Percentiles rank a stretch among this genome's conserved stretches.
Conservation (phyloP, 164 flowering plant genomes). For the Chimonanthus salicifolius region DNA sequence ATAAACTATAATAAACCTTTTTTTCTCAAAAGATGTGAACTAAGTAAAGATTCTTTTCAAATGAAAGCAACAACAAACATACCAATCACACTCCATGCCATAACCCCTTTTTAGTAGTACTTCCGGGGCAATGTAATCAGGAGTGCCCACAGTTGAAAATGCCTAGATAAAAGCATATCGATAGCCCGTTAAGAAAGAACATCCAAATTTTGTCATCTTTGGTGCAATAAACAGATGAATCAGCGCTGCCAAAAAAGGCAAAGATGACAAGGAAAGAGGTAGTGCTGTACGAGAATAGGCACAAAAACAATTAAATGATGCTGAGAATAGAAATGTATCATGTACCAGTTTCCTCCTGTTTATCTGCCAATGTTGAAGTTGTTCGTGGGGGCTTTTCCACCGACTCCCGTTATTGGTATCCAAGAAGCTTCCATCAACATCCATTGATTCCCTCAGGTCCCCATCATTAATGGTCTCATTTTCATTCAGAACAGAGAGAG, state of each 20-base stretch:
- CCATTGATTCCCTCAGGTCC: constrained; percentile 69
- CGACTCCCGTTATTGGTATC: constrained; percentile 46
- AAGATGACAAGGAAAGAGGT: not conserved
- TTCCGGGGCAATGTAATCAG: constrained; percentile 97
- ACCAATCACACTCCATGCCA: constrained; percentile 98
- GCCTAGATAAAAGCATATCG: constrained; percentile 22
- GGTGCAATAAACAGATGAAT: not conserved
- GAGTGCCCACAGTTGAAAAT: constrained; percentile 96
- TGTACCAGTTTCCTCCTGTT: constrained; percentile 80
- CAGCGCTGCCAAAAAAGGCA: not conserved
- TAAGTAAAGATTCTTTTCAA: not conserved
- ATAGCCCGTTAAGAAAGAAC: not conserved
- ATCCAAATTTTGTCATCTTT: not conserved
- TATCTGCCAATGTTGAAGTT: constrained; percentile 90
- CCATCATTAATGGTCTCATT: constrained; percentile 69
- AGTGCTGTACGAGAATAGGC: not conserved
- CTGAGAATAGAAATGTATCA: not conserved
- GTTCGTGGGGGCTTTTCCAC: constrained; percentile 82
- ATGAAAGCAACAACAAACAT: constrained; percentile 2
- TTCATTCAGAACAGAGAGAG: constrained; percentile 60
- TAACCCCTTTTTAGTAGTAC: constrained; percentile 93
- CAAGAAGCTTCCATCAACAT: constrained; percentile 53
- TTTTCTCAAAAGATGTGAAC: not conserved
- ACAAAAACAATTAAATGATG: not conserved
- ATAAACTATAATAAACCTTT: not conserved